Percentiles rank a stretch among this genome's conserved stretches.
These are phyloP conservation scores for Pythium brassicae DNA, from an alignment of 352 stramenopile genomes.

Conservation along the genomic window DNA sequence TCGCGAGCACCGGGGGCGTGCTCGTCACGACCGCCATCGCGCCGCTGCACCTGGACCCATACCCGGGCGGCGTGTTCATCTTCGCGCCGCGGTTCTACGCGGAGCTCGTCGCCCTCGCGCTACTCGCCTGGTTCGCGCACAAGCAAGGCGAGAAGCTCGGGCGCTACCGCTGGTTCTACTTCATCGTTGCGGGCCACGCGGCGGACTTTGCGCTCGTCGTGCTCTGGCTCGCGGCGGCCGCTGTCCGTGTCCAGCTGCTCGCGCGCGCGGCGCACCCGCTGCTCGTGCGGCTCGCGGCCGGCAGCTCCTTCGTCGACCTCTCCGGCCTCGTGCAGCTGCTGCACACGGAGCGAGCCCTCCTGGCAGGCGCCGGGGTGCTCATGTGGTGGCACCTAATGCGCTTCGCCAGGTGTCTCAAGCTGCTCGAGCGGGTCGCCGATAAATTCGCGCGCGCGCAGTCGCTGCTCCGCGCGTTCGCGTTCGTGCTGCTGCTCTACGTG, in stretches of 20 bases:
- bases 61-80: constrained; percentile 35
- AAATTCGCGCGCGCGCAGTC: constrained; percentile 39
- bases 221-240: constrained; percentile 34
- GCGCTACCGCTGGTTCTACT: constrained; percentile 63
- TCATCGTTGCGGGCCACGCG: constrained; percentile 44
- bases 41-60: constrained; percentile 47
- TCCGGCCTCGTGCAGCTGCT: constrained; percentile 21
- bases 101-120: constrained; percentile 38
- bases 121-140: constrained; percentile 37
- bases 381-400: constrained; percentile 64
- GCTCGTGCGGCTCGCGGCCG: constrained; percentile 26
- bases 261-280: constrained; percentile 29
- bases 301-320: constrained; percentile 34
- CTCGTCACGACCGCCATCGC: constrained; percentile 25
- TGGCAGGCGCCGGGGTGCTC: constrained; percentile 33
- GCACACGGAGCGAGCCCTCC: constrained; percentile 27
- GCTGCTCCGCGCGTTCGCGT: constrained; percentile 31
- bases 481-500: constrained; percentile 40
- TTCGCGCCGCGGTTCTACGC: constrained; percentile 40
- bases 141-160: constrained; percentile 48
- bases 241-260: constrained; percentile 28
- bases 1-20: constrained; percentile 33
- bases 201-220: constrained; percentile 47
- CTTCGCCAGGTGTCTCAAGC: constrained; percentile 36
- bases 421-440: constrained; percentile 34